Evolutionary conservation across 129 eudicot species (phyloP), one percentile per base, ranked within the genome.

Genomic region (Lactuca sativa): DNA sequence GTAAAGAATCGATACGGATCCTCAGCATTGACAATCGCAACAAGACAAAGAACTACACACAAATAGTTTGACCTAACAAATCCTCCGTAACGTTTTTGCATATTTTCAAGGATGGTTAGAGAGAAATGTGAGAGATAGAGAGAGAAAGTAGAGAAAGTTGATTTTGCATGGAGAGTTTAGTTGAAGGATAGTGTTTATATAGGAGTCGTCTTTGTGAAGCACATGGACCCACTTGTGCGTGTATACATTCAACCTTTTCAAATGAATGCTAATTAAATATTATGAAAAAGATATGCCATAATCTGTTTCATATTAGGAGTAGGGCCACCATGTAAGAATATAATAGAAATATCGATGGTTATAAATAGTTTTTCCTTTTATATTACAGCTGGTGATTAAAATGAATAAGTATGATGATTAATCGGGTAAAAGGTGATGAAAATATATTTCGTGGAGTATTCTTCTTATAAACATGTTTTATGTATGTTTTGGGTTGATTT

Each of bases 1-100:
- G 79, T 78, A 40, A 78, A 85, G 75, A 5, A 85, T 7, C 85
- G 66, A 68, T 88, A 91, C 0, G 97, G 97, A 63, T 80, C 85
- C 31, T 88, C 97, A 1, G 86, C 95, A 15, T 64, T 56, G 49
- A 81, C 78, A 16, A 65, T 64, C 17, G 70, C 52, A n/a, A 69
- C 7, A 10, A 81, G 37, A 16, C 61, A 56, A 2, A 85, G 41
- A 47, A 82, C 7, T 3, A 25, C 30, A 32, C 17, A 69, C 18
- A 41, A 15, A 32, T 34, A 56, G 31, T 49, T 34, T 15, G 10
- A 65, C 32, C 56, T 43, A 4, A 17, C 53, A 40, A 18, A 40
- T 30, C 13, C 58, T 40, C 61, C 65, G 58, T 61, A 60, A 30
- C n/a, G 70, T 52, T 56, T 69, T 12, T 55, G 71, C 81, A 77